Base-by-base conservation (phyloP, 495 filamentous ascomycete genomes). In the Aspergillus olivimuriae region DNA sequence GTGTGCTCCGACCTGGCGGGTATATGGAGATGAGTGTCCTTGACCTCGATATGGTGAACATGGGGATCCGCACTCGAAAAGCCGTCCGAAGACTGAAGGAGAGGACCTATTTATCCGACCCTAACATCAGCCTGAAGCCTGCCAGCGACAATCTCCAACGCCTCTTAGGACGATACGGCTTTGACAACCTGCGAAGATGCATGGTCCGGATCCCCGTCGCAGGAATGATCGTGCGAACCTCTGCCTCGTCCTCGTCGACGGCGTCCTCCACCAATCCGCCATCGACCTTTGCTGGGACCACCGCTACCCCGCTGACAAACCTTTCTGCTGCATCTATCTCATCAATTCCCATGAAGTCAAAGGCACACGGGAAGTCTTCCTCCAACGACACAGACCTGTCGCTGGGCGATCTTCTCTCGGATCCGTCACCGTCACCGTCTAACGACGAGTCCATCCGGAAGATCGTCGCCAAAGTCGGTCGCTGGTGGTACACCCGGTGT, bases 401-500 rank as follows among this genome's bases (percentile, higher is more conserved):
- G 22, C 70, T 88, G 2, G 76, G 77, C 5, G 84, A 89, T 51
- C 74, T 89, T 57, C 80, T 88, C 49, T 78, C 74, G 41, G 81
- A 84, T 44, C 70, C 70, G 0, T 65, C 62, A 14, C 67, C 63
- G 0, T 69, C 77, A 18, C 68, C 76, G 2, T 69, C 72, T 15
- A 75, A 78, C 4, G 87, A 94, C 55, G 83, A 87, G 51, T 82
- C 78, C 41, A 94, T 96, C 52, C 85, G 87, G 3, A 89, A 88
- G 55, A 94, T 94, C 70, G 89, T 97, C 15, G 81, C 89, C 15
- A 82, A 80, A 47, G 91, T 98, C 6, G 94, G 92, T 12, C 73
- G 94, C 30, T 98, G 89, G 89, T 97, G 94, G 92, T 96, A 95
- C 62, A 84, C 78, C 4, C 76, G 83, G 39, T 95, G 89, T 70